phyloP scores from a whole-genome alignment of 257 asterid species.

The Nicotiana tomentosiformis region DNA sequence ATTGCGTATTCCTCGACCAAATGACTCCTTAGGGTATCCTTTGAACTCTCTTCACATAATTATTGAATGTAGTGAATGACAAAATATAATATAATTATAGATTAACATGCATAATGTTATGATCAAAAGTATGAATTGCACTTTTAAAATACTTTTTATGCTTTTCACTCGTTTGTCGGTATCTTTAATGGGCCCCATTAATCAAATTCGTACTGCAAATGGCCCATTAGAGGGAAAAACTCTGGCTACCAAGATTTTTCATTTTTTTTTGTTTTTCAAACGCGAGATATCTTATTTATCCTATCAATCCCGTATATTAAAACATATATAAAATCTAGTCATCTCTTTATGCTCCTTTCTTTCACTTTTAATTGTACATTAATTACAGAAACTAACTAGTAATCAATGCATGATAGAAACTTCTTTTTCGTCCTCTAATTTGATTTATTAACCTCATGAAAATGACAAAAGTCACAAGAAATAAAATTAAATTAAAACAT shows the following conservation, averaged over 20 bases:
- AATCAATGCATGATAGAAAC: background rate
- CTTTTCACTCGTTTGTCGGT: no score
- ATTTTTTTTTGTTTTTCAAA: no score
- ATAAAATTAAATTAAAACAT: background rate
- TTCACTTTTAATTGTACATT: background rate
- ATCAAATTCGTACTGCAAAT: no score
- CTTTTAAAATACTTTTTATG: background rate
- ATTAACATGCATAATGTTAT: background rate
- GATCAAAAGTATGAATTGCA: background rate
- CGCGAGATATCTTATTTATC: no score
- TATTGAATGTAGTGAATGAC: background rate
- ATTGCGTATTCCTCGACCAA: no score
- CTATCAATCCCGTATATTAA: no score
- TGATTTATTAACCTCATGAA: background rate
- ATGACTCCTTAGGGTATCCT: background rate
- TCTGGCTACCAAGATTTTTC: no score
- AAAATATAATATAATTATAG: background rate
- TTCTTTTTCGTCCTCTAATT: background rate
- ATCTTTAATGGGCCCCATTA: no score
- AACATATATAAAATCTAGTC: background rate
- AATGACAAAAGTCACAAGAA: background rate
- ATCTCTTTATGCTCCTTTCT: background rate
- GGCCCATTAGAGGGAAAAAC: no score
- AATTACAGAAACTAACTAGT: background rate
- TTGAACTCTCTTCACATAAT: background rate